Conservation (phyloP, 2,329 filamentous ascomycete species). For the Chrysoporthe austroafricana region DNA sequence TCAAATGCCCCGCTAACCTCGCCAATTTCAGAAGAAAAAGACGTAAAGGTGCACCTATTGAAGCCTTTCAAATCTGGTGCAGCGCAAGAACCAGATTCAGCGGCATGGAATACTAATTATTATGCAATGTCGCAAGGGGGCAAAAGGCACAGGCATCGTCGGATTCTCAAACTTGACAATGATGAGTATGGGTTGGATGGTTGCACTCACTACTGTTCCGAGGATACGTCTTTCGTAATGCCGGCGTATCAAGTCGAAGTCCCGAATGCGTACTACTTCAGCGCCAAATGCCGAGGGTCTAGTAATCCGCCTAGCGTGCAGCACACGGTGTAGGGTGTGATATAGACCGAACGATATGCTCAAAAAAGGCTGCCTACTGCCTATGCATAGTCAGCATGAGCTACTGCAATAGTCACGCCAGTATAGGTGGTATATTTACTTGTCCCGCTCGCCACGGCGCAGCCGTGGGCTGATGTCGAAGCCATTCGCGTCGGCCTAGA, state of each 20-base stretch:
- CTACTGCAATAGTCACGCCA: neutral
- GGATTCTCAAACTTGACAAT: slow-evolving; percentile 28
- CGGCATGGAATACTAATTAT: slow-evolving; percentile 15
- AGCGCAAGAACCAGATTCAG: slow-evolving; percentile 9
- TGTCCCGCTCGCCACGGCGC: neutral
- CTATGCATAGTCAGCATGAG: neutral
- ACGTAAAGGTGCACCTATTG: slow-evolving; percentile 6
- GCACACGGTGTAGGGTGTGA: neutral
- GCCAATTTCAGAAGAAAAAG: neutral
- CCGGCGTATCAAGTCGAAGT: slow-evolving; percentile 20
- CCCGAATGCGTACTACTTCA: slow-evolving; percentile 26
- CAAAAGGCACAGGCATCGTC: slow-evolving; percentile 16
- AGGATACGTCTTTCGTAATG: slow-evolving; percentile 18
- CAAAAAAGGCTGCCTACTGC: neutral
- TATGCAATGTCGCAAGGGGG: slow-evolving; percentile 9
- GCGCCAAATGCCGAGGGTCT: neutral
- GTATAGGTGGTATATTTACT: neutral
- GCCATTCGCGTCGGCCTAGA: neutral
- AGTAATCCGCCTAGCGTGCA: neutral
- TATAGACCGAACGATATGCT: neutral
- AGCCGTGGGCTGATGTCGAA: neutral
- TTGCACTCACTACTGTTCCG: slow-evolving; percentile 26
- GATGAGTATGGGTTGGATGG: slow-evolving; percentile 25
- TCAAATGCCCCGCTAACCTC: slow-evolving; percentile 24
- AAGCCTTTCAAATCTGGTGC: slow-evolving; percentile 14